Percentiles rank a stretch among this genome's conserved stretches.
These are phyloP conservation scores for Chaetomidium leptoderma DNA, from an alignment of 495 filamentous ascomycete genomes.

Conservation along the genomic window DNA sequence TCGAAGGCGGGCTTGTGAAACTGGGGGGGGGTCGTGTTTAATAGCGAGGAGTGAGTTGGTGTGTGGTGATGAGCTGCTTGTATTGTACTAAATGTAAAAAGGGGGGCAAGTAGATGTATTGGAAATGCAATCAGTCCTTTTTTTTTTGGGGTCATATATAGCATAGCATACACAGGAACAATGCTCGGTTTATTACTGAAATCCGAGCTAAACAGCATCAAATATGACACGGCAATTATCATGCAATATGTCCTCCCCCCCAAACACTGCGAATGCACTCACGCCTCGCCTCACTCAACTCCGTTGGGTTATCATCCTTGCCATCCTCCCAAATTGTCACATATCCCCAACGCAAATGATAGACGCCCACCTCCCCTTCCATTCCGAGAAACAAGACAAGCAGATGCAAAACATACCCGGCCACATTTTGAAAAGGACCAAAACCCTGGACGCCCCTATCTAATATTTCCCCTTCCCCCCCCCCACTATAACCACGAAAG, in stretches of 20 bases:
- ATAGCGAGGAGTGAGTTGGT: background rate
- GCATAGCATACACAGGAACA: background rate
- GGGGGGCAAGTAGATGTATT: background rate
- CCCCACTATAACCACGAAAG: conserved; percentile 1
- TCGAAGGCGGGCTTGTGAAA: background rate
- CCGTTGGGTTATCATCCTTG: conserved; percentile 1
- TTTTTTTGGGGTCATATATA: too few relatives aligned
- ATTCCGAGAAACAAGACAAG: background rate
- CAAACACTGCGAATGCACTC: background rate
- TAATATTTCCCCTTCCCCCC: background rate
- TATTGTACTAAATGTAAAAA: background rate
- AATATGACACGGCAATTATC: background rate
- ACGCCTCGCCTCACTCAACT: conserved; percentile 8
- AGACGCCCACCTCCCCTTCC: background rate
- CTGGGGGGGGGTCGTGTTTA: background rate
- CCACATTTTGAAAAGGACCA: background rate
- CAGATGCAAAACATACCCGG: background rate
- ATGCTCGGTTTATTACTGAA: background rate
- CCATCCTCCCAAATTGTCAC: background rate
- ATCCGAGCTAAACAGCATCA: background rate
- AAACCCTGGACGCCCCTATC: background rate
- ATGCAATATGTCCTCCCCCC: conserved; percentile 1
- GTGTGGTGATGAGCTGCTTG: too few relatives aligned
- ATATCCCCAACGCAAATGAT: background rate
- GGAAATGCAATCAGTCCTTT: too few relatives aligned